Base-by-base conservation (phyloP, 2,329 filamentous ascomycete species). In the Colletotrichum sp. region DNA sequence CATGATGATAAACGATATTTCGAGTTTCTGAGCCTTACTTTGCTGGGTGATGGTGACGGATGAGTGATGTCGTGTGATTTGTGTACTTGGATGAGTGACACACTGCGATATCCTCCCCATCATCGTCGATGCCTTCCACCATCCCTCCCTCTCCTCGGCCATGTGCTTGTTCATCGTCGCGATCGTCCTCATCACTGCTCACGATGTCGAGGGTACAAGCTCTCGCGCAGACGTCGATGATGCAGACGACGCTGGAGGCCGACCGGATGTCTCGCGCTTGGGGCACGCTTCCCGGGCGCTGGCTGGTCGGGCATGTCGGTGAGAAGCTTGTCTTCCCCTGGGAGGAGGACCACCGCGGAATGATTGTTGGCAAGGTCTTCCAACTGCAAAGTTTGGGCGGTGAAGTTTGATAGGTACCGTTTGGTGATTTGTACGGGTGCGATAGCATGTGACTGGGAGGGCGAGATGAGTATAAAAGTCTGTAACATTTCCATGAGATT, bases 1-100 rank as follows among this genome's bases (percentile, higher is more conserved):
- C 30, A 55, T 43, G 6, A 72, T 30, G 64, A 72, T 67, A 48
- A 28, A 72, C 69, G 48, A 60, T 48, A 59, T 48, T 32, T 12
- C 61, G 57, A 32, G 24, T 24, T 26, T 34, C 28, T 32, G 28
- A 60, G 28, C n/a, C n/a, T 21, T 7, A 12, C 13, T 52, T 7
- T 52, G 43, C 10, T 52, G 43, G 43, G 43, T 21, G 43, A 24
- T 52, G 6, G 43, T 21, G n/a, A 52, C 10, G n/a, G 6, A 21
- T 6, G 43, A 52, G n/a, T 52, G 43, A 28, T 52, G 43, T 13
- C n/a, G 43, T 52, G 43, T 48, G 43, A 21, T 21, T 2, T 21
- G 43, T 52, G 43, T 52, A 2, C 43, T 52, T 52, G n/a, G n/a
- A 52, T 52, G n/a, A 21, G n/a, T 7, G 43, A 12, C n/a, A 43